These are phyloP conservation scores for Lactarius sp. DNA, from an alignment of 768 basidiomycete species.

Conservation along the genomic window DNA sequence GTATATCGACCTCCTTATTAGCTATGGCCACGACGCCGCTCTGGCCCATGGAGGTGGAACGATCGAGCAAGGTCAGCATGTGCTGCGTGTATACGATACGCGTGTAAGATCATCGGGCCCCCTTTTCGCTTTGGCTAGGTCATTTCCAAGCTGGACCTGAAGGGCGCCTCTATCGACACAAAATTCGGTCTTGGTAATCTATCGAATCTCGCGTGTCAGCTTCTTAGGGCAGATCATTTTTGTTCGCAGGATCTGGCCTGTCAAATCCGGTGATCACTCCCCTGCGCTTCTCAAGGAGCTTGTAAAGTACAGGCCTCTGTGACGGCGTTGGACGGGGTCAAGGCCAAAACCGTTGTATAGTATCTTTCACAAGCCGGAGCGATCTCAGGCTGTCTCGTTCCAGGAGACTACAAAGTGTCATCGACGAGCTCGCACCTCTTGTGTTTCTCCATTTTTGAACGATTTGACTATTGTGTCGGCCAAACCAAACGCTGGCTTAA, in stretches of 20 bases:
- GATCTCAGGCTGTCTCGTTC: constrained; percentile 4
- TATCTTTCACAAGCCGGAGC: constrained; percentile 31
- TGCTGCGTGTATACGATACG: neutral
- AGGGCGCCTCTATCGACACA: constrained; percentile 35
- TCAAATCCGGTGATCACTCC: constrained; percentile 11
- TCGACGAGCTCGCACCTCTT: constrained; percentile 25
- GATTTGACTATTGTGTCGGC: too few relatives aligned
- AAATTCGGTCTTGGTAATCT: constrained; percentile 31
- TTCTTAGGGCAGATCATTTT: neutral
- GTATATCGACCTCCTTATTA: constrained; percentile 25
- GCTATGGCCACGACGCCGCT: constrained; percentile 20
- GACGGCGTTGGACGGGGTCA: constrained; percentile 1
- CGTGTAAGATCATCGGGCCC: neutral
- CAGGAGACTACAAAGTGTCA: constrained; percentile 28
- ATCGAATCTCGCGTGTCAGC: constrained; percentile 9
- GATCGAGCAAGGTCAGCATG: constrained; percentile 26
- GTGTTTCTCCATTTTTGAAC: neutral
- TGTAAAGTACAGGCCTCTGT: neutral
- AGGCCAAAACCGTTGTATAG: constrained; percentile 22
- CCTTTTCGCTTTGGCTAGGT: neutral
- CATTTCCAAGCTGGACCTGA: constrained; percentile 29
- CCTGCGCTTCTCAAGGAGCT: constrained; percentile 7
- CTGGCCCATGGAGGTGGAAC: constrained; percentile 24
- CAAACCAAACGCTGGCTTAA: neutral
- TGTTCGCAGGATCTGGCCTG: constrained; percentile 9